Conservation (phyloP, 1,284 basidiomycete species). For the Ganoderma boninense region DNA sequence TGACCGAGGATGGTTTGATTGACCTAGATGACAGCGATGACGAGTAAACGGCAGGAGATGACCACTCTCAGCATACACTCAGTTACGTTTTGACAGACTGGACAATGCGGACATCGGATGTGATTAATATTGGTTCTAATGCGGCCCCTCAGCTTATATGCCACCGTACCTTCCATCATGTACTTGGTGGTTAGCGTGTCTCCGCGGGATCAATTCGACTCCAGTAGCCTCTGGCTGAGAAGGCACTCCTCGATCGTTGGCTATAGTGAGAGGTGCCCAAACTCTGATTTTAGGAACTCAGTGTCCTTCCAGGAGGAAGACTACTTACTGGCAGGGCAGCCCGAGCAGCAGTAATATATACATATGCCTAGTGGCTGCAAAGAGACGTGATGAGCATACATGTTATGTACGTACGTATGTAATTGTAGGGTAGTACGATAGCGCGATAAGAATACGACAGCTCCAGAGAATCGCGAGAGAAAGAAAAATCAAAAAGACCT, state of each 20-base stretch:
- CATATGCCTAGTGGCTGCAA: neutral
- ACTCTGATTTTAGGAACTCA: no score
- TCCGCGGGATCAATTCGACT: no score
- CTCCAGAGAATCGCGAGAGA: neutral
- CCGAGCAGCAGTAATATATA: neutral
- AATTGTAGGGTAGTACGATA: slow-evolving; percentile 19
- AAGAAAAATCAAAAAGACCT: neutral
- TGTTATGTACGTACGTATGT: slow-evolving; percentile 1
- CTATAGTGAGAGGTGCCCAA: no score
- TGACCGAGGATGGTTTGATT: slow-evolving; percentile 29
- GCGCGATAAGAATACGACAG: slow-evolving; percentile 30
- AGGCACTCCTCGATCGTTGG: no score
- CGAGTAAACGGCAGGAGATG: slow-evolving; percentile 18
- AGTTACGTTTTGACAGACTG: neutral
- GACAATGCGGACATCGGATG: neutral
- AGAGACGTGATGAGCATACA: neutral
- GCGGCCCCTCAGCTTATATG: no score
- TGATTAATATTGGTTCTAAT: no score
- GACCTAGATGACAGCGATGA: slow-evolving; percentile 42
- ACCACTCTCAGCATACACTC: neutral
- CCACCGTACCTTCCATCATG: neutral
- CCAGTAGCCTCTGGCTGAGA: no score
- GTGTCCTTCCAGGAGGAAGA: neutral
- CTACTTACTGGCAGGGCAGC: neutral
- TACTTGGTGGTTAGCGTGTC: no score